A percentile compares a stretch with the other conserved stretches of the same genome.
phyloP scores from a whole-genome alignment of 176 grass and related monocot species.

The Eleusine coracana region DNA sequence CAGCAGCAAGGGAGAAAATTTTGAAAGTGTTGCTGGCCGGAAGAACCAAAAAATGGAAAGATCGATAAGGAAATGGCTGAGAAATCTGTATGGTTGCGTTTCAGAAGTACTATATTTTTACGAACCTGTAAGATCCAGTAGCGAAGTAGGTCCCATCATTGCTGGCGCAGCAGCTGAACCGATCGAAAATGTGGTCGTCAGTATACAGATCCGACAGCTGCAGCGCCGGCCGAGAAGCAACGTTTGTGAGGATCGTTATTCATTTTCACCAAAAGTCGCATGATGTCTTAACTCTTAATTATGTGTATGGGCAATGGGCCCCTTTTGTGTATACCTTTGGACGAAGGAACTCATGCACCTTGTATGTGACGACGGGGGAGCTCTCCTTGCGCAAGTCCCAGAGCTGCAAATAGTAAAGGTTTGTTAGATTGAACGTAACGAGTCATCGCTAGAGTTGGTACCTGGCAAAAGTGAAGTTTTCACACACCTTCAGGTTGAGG shows the following conservation, averaged over 20 bases:
- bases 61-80: not conserved
- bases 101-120: not conserved
- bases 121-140: constrained; percentile 83
- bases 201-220: constrained; percentile 79
- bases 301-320: not conserved
- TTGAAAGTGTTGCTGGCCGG: constrained; percentile 64
- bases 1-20: constrained; percentile 54
- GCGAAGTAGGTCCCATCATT: constrained; percentile 64
- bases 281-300: constrained; percentile 5
- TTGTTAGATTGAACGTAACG: not conserved
- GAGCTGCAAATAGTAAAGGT: constrained; percentile 39
- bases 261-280: not conserved
- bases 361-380: constrained; percentile 60
- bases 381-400: constrained; percentile 77
- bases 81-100: not conserved
- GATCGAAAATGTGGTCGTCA: constrained; percentile 71
- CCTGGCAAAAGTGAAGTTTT: not conserved
- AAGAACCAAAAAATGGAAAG: constrained; percentile 17
- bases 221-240: not conserved
- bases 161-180: constrained; percentile 71
- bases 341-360: constrained; percentile 72
- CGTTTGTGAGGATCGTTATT: not conserved
- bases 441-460: not conserved
- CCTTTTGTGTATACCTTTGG: constrained; percentile 52
- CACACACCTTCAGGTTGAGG: constrained; percentile 75